Evolutionary conservation across 2,329 filamentous ascomycete species (phyloP), one percentile per base, ranked within the genome.

Genomic region (Colletotrichum chrysophilum): DNA sequence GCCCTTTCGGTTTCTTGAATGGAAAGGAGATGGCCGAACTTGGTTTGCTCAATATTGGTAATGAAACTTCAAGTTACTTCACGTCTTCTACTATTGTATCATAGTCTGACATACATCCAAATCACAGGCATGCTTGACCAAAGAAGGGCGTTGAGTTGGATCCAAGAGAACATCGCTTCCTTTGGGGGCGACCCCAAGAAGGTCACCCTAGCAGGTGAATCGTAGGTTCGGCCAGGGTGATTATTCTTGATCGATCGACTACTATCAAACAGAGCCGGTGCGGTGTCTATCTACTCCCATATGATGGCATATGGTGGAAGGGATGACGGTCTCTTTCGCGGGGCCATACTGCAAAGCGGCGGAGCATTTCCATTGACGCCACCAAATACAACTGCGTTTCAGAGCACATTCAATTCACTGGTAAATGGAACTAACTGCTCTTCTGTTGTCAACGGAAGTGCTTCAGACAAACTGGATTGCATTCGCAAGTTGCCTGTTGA

Each of bases 131-230:
- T 77, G 32, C 64, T 73, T 5, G 72, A 76, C n/a, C 72, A 77
- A 65, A 43, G 75, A 4, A 34, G 26, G 10, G 77, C 72, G 1
- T 32, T 78, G 8, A 66, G 76, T 52, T 78, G 76, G 75, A 70
- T 77, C 9, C 72, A 69, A 7, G 77, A 78, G 21, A 77, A 78
- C 48, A 71, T 77, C 21, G 68, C 43, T 6, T n/a, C 68, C 0
- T 75, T 77, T 18, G 72, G 75, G 4, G 75, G 77, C 16, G 69
- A 78, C 38, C 66, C 73, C 6, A 38, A 79, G 7, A 86, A 87
- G 73, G 87, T 90, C n/a, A 89, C 87, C 3, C 81, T 91, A 65
- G 90, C 86, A 84, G 90, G 89, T 52, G 88, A 91, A 26, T 68
- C 66, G 66, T 68, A 18, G 28, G 66, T 32, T 7, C 30, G 3